These are phyloP conservation scores for Phaeotremella fagi DNA, from an alignment of 768 basidiomycete species.

Conservation along the genomic window DNA sequence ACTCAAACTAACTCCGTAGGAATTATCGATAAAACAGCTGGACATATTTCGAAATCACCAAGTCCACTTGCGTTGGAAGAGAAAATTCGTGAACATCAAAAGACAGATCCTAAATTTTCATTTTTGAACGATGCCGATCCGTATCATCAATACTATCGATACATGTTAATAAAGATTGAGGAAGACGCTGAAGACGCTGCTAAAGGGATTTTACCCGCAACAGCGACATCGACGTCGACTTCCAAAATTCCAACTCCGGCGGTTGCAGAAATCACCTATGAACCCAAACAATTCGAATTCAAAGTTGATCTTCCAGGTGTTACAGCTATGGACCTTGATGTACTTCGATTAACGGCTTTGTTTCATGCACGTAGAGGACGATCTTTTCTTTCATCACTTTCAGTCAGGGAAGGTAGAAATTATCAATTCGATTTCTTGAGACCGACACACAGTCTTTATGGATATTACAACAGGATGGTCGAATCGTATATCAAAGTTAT, in stretches of 20 bases:
- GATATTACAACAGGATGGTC: constrained; percentile 93
- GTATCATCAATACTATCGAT: constrained; percentile 96
- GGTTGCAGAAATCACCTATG: constrained; percentile 38
- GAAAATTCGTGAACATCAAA: constrained; percentile 93
- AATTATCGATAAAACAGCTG: constrained; percentile 92
- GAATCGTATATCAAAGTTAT: constrained; percentile 92
- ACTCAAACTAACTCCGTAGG: constrained; percentile 52
- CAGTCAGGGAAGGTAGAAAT: constrained; percentile 83
- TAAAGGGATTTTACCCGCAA: no score
- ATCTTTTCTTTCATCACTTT: constrained; percentile 75
- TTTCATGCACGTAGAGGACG: constrained; percentile 90
- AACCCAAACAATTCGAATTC: constrained; percentile 74
- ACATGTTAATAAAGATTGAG: constrained; percentile 76
- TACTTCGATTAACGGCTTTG: constrained; percentile 90
- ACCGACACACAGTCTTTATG: constrained; percentile 91
- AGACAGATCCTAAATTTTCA: constrained; percentile 95
- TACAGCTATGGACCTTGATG: constrained; percentile 83
- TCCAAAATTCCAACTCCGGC: constrained; percentile 16
- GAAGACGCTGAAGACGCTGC: constrained; percentile 49
- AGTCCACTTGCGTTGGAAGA: constrained; percentile 91
- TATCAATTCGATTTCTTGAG: constrained; percentile 97
- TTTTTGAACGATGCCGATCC: constrained; percentile 96
- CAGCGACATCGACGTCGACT: no score
- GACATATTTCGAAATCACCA: constrained; percentile 85
- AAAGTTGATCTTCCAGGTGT: constrained; percentile 81